Conservation (phyloP, 345 rosid species). For the Populus alba region DNA sequence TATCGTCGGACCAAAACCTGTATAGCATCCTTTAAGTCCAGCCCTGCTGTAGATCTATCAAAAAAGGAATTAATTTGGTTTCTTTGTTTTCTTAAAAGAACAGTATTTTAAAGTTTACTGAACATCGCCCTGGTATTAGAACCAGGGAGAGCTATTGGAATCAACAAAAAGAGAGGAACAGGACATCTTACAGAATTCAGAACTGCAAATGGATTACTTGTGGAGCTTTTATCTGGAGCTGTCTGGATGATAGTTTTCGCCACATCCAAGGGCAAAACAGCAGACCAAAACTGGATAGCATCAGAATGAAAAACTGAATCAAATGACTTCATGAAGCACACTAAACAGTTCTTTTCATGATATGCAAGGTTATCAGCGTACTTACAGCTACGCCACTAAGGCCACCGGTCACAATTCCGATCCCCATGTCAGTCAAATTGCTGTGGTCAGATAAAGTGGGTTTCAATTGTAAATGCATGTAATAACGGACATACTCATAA, state of each 20-base stretch:
- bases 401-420: constrained; percentile 81
- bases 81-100: not conserved
- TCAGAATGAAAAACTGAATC: constrained; percentile 5
- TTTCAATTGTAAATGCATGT: constrained; percentile 58
- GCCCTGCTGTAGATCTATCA: constrained; percentile 66
- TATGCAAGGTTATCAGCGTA: constrained; percentile 13
- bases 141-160: not conserved
- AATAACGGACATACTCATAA: constrained; percentile 70
- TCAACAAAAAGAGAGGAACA: not conserved
- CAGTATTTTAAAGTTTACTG: not conserved
- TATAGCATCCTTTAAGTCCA: constrained; percentile 80
- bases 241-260: constrained; percentile 95
- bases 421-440: constrained; percentile 71
- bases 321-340: not conserved
- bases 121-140: not conserved
- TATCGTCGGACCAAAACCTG: constrained; percentile 85
- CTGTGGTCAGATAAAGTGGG: constrained; percentile 40
- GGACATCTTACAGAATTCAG: constrained; percentile 56
- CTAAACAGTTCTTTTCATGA: not conserved
- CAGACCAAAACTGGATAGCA: constrained; percentile 66
- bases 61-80: constrained; percentile 8
- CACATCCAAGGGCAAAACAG: constrained; percentile 78
- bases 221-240: constrained; percentile 47
- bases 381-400: constrained; percentile 96
- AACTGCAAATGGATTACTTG: constrained; percentile 69